Percentiles rank a stretch among this genome's conserved stretches.
Evolutionary conservation across 805 yeast genomes (phyloP).

Genomic region (Metschnikowia lachancei): DNA sequence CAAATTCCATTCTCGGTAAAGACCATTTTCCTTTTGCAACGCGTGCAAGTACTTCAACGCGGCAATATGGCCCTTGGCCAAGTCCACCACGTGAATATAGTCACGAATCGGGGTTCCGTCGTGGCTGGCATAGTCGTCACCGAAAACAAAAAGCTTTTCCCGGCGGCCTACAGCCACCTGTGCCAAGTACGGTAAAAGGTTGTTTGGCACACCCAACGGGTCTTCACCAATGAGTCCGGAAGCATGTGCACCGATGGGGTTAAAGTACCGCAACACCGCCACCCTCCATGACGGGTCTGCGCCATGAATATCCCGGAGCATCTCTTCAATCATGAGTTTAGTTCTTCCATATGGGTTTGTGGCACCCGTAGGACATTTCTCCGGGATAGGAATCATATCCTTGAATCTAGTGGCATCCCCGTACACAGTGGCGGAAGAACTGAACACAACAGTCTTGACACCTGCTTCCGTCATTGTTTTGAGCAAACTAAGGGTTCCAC

Average conservation of each 20-base stretch:
- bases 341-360: slow-evolving; percentile 78
- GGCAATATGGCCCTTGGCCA: slow-evolving; percentile 73
- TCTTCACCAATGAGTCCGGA: slow-evolving; percentile 80
- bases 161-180: slow-evolving; percentile 75
- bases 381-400: slow-evolving; percentile 76
- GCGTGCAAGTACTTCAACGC: slow-evolving; percentile 57
- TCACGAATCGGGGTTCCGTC: slow-evolving; percentile 85
- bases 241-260: slow-evolving; percentile 85
- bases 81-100: slow-evolving; percentile 76
- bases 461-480: slow-evolving; percentile 47
- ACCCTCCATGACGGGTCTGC: slow-evolving; percentile 47
- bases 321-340: slow-evolving; percentile 61
- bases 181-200: slow-evolving; percentile 69
- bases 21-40: slow-evolving; percentile 38
- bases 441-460: slow-evolving; percentile 60
- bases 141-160: slow-evolving; percentile 64
- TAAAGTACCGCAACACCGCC: slow-evolving; percentile 74
- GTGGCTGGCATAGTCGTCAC: slow-evolving; percentile 64
- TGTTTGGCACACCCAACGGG: slow-evolving; percentile 74
- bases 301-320: slow-evolving; percentile 51
- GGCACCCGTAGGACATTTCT: slow-evolving; percentile 70
- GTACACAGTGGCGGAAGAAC: slow-evolving; percentile 80
- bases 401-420: slow-evolving; percentile 76
- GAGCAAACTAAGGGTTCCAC: slow-evolving; percentile 60
- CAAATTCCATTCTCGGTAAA: slow-evolving; percentile 75